phyloP scores from a whole-genome alignment of 306 rosid species.

The Alnus rubra region DNA sequence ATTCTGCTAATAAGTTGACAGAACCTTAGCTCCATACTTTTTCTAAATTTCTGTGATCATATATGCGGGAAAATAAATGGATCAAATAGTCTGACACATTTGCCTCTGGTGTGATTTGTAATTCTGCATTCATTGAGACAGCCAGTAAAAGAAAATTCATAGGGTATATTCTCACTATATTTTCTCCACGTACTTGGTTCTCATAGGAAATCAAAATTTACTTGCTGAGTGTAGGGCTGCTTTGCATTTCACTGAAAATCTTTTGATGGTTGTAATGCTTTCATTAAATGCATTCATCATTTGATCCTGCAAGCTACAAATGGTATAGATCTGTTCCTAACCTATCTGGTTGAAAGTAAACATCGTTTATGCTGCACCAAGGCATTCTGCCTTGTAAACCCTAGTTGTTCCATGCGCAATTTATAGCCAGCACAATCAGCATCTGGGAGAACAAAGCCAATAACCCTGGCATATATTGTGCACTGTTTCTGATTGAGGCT shows the following conservation, averaged over 20 bases:
- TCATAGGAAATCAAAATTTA: not conserved
- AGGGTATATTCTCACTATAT: not conserved
- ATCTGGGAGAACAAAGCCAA: not conserved
- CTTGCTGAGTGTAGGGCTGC: not conserved
- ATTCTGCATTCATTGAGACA: not conserved
- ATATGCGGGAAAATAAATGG: not conserved
- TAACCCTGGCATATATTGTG: not conserved
- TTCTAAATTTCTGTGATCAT: not conserved
- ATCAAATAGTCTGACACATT: not conserved
- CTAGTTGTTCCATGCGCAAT: not conserved
- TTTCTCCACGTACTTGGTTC: not conserved
- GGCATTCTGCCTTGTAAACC: not conserved
- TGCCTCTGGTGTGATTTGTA: not conserved
- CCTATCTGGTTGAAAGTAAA: not conserved
- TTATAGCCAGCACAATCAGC: not conserved
- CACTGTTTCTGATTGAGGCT: not conserved
- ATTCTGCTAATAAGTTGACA: slow-evolving; percentile 5
- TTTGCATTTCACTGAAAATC: not conserved
- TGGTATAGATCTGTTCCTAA: too few relatives aligned
- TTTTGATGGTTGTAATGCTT: not conserved
- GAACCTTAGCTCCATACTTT: not conserved
- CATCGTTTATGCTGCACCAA: not conserved
- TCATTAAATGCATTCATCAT: not conserved
- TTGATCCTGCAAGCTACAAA: not conserved
- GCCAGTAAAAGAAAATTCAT: not conserved